Evolutionary conservation across 1,284 basidiomycete genomes (phyloP), one percentile per base, ranked within the genome.

Genomic region (Apiotrichum porosum): DNA sequence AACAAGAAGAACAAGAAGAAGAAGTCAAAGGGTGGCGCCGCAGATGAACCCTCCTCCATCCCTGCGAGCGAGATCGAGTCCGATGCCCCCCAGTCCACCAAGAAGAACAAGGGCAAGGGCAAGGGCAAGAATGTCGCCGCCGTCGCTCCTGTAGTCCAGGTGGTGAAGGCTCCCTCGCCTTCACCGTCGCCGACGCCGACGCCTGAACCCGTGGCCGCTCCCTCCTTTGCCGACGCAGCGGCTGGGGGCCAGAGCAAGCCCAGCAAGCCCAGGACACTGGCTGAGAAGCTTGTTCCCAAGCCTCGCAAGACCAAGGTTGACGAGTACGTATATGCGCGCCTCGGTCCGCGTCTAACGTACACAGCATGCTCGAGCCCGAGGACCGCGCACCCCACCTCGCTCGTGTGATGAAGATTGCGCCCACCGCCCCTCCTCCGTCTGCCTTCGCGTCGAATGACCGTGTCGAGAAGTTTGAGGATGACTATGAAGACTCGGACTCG

Each of bases 311-410:
- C 67, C 18, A 66, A 61, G 36, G 69, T 70, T 9, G 69, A 72
- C 54, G 69, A 72, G 69, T 72, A 49, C 58, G 69, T 60, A 1
- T 6, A 8, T n/a, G n/a, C n/a, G n/a, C n/a, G 12, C 3, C 9
- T 6, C 21, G 19, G 12, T 12, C 15, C 21, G 10, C 6, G 17
- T 42, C 21, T 37, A n/a, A n/a, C n/a, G n/a, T n/a, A n/a, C n/a
- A 14, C 49, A 72, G 68, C 47, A 72, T 72, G 69, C 61, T 70
- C 21, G 66, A 61, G 17, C 62, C 66, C 1, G 63, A 70, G 40
- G 67, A 72, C 39, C 58, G 60, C 35, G 57, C 68, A 3, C 54
- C 59, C 4, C 54, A 53, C 14, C 62, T 67, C 40, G 66, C 68
- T 10, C 58, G 66, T 37, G 68, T 71, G 9, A 69, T 71, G 65